Conservation (phyloP, 75 land plant species). For the Sequoiadendron giganteum region DNA sequence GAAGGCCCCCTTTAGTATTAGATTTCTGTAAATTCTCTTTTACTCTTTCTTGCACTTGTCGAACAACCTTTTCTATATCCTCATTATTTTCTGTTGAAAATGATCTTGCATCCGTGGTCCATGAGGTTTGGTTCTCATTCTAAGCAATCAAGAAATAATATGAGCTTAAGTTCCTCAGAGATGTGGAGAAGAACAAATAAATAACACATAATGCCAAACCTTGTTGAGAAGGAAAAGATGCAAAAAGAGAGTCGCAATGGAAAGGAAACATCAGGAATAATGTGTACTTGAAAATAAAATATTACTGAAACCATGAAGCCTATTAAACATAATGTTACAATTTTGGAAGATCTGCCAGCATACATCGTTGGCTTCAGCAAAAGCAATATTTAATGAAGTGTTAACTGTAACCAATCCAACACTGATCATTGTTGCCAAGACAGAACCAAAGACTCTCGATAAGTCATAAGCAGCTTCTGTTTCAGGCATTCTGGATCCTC, state of each 20-base stretch:
- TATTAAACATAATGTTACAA: neutral
- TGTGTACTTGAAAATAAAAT: neutral
- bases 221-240: neutral
- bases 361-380: conserved; percentile 8
- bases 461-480: neutral
- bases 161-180: neutral
- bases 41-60: conserved; percentile 25
- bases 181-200: neutral
- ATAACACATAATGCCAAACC: neutral
- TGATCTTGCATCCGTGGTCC: conserved; percentile 1
- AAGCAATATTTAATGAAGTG: neutral
- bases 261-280: neutral
- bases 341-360: neutral
- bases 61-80: conserved; percentile 28
- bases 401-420: neutral
- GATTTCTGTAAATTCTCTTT: conserved; percentile 17
- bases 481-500: neutral
- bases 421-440: neutral
- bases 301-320: neutral
- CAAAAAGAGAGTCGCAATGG: neutral
- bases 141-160: conserved; percentile 1
- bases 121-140: conserved; percentile 1
- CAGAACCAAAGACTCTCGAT: neutral
- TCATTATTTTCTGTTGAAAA: conserved; percentile 11
- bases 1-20: conserved; percentile 15